These are phyloP conservation scores for Penicillium sp. DNA, from an alignment of 2,329 filamentous ascomycete genomes.

Conservation along the genomic window DNA sequence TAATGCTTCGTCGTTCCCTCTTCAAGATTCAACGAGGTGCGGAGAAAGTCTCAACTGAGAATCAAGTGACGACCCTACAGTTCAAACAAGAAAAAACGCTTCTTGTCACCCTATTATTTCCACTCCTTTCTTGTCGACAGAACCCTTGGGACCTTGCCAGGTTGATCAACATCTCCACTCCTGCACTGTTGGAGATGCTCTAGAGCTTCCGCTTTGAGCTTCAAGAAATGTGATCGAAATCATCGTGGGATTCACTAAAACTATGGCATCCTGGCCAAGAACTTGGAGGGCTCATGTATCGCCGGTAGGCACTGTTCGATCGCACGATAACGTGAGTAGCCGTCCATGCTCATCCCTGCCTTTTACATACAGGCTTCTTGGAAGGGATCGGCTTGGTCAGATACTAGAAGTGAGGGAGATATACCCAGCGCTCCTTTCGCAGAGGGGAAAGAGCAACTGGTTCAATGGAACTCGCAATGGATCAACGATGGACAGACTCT, in stretches of 20 bases:
- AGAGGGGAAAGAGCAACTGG: background rate
- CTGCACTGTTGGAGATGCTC: background rate
- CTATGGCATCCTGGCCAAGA: conserved; percentile 18
- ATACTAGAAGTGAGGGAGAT: conserved; percentile 11
- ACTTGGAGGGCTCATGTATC: background rate
- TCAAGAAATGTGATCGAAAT: conserved; percentile 8
- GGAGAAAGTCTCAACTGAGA: no score
- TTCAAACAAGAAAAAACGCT: background rate
- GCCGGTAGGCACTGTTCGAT: conserved; percentile 5
- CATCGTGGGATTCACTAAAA: background rate
- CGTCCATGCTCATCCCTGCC: background rate
- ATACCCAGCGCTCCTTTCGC: background rate
- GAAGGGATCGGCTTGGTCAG: conserved; percentile 2
- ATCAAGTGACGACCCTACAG: background rate
- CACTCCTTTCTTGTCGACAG: background rate
- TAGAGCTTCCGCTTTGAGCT: background rate
- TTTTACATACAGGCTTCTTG: background rate
- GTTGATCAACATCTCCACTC: background rate
- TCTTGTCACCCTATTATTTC: background rate
- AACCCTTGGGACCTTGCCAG: background rate
- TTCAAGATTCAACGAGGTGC: no score
- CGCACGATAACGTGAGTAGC: background rate
- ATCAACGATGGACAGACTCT: background rate
- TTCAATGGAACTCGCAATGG: background rate
- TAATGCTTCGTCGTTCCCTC: background rate